Percentiles rank a stretch among this genome's conserved stretches.
phyloP scores from a whole-genome alignment of 2,329 filamentous ascomycete genomes.

The Mariannaea sp. region DNA sequence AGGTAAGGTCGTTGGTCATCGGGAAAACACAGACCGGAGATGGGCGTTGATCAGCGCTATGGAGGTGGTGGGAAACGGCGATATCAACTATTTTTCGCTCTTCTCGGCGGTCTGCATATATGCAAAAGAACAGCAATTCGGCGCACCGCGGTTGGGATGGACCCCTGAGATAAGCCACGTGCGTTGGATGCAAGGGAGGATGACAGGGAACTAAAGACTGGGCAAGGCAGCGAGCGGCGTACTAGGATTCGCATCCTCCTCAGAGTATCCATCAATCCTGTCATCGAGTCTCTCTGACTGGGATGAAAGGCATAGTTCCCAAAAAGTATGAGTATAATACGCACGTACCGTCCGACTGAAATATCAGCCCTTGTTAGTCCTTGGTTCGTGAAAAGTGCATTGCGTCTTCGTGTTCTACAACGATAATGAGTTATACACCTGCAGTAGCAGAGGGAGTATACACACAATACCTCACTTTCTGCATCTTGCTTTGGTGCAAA shows the following conservation, averaged over 20 bases:
- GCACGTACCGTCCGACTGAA: constrained; percentile 32
- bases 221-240: not conserved
- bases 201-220: no score
- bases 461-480: no score
- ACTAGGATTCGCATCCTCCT: no score
- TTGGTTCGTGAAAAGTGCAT: not conserved
- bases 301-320: not conserved
- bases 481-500: no score
- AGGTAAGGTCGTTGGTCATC: not conserved
- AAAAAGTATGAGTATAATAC: not conserved
- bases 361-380: constrained; percentile 26
- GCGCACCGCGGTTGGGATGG: not conserved
- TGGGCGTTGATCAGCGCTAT: not conserved
- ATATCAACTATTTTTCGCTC: constrained; percentile 2
- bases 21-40: not conserved
- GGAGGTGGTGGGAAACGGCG: not conserved
- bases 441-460: no score
- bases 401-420: not conserved
- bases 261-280: not conserved
- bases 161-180: constrained; percentile 28
- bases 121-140: no score
- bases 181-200: constrained; percentile 18
- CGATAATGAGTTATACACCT: no score
- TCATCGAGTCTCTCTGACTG: not conserved
- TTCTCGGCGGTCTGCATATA: not conserved